Base-by-base conservation (phyloP, 1,284 basidiomycete genomes). In the Sporisorium exsertum region DNA sequence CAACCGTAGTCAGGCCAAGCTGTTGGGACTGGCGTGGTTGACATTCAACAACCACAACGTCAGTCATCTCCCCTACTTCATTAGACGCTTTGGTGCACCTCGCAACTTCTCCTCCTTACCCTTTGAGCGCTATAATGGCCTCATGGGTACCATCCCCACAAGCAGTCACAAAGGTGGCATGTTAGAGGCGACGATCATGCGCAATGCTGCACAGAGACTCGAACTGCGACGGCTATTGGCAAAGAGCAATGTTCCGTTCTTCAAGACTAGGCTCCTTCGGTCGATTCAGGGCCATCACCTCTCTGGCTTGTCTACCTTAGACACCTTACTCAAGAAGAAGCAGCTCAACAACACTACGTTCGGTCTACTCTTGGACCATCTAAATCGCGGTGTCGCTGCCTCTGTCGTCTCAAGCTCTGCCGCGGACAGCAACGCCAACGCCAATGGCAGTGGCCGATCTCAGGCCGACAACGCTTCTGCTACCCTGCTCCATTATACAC, bases 21-120 rank as follows among this genome's bases (percentile, higher is more conserved):
- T 52, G 8, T 37, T 60, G n/a, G 58, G 58, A 15, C 58, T 35
- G 3, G 58, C 29, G 16, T 60, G 58, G 58, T 13, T 60, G 35
- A 52, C 58, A 15, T 60, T 22, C 49, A 60, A 60, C 24, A 62
- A 29, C 24, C 58, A 60, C 29, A 37, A 42, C 8, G 49, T 26
- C 15, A 43, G n/a, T 7, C 58, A 60, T 27, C 13, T 60, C 18
- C 24, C 47, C 3, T 3, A 32, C 12, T 60, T 60, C 37, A 60
- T 52, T 37, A 42, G 20, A n/a, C 27, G 5, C n/a, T 62, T 27
- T 29, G 52, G 60, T 2, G n/a, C 60, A n/a, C 42, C 40, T 1
- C 20, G 20, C 20, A 32, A 61, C 29, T 53, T 54, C 42, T 61
- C 59, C 1, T 54, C 37, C 8, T 33, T 22, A 2, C 27, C 51